Evolutionary conservation across 257 asterid species (phyloP).

Genomic region (Buddleja alternifolia): DNA sequence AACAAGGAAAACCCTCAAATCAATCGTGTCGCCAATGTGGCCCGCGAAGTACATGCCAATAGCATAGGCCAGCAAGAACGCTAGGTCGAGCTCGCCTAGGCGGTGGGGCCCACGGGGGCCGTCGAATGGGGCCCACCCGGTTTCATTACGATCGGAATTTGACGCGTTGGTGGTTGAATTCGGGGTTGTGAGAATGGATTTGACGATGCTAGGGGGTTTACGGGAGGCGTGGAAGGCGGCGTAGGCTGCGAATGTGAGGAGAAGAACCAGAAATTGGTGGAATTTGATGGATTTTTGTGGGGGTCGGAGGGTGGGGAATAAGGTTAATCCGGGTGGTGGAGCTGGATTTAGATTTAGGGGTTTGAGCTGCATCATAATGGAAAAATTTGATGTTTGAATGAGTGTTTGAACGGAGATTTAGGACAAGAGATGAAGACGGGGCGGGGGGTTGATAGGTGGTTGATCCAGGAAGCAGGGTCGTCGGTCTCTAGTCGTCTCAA

Average conservation of each 20-base stretch:
- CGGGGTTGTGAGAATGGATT: constrained; percentile 71
- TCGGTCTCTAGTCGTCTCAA: too few species aligned
- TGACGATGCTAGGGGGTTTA: constrained; percentile 97
- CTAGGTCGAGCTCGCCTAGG: constrained; percentile 93
- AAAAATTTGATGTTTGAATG: neutral
- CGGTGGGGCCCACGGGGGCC: constrained; percentile 84
- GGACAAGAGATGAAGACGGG: neutral
- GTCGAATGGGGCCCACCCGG: constrained; percentile 90
- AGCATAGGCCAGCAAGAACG: constrained; percentile 76
- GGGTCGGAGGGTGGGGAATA: constrained; percentile 56
- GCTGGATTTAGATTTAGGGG: constrained; percentile 34
- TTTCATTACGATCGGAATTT: constrained; percentile 36
- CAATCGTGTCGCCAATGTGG: constrained; percentile 77
- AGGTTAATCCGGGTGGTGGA: constrained; percentile 59
- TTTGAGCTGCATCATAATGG: constrained; percentile 51
- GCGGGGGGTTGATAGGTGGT: neutral
- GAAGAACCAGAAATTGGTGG: constrained; percentile 65
- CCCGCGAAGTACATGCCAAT: constrained; percentile 89
- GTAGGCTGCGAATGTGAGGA: constrained; percentile 80
- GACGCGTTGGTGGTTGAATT: constrained; percentile 34
- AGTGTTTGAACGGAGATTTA: neutral
- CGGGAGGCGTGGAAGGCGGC: constrained; percentile 94
- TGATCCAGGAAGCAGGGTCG: neutral
- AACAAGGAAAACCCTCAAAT: constrained; percentile 71
- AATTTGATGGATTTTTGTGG: constrained; percentile 56